Conservation (phyloP, 257 asterid species). For the Solanum sejunctum region DNA sequence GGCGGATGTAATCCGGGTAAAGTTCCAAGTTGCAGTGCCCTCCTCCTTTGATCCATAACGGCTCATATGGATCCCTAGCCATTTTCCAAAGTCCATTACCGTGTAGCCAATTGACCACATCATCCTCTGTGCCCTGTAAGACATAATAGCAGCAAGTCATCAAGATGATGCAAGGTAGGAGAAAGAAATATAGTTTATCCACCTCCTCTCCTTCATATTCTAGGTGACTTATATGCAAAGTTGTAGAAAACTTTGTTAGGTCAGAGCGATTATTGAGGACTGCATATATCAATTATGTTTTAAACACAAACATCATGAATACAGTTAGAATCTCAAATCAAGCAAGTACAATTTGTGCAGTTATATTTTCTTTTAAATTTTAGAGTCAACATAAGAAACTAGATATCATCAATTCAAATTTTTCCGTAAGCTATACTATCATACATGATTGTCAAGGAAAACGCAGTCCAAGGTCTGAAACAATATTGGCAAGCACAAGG, state of each 20-base stretch:
- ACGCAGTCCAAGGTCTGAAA: not conserved
- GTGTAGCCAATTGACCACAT: constrained; percentile 85
- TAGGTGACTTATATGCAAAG: not conserved
- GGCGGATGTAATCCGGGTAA: constrained; percentile 87
- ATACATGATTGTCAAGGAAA: not conserved
- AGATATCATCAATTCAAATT: not conserved
- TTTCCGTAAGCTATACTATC: not conserved
- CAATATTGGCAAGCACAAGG: not conserved
- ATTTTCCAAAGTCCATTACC: constrained; percentile 78
- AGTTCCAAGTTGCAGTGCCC: constrained; percentile 99
- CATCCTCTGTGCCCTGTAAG: constrained; percentile 91
- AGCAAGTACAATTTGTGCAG: not conserved
- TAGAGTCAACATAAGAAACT: not conserved
- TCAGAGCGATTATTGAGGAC: not conserved
- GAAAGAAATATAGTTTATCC: not conserved
- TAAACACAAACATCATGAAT: not conserved
- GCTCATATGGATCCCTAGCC: constrained; percentile 89
- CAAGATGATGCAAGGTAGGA: not conserved
- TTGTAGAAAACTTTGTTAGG: not conserved
- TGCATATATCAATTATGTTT: not conserved
- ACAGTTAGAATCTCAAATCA: not conserved
- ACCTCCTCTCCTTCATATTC: not conserved
- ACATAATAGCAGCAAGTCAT: not conserved
- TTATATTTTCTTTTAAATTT: not conserved
- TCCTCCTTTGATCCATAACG: constrained; percentile 97